Conservation (phyloP, 2,329 filamentous ascomycete species). For the Aspergillus sp. region DNA sequence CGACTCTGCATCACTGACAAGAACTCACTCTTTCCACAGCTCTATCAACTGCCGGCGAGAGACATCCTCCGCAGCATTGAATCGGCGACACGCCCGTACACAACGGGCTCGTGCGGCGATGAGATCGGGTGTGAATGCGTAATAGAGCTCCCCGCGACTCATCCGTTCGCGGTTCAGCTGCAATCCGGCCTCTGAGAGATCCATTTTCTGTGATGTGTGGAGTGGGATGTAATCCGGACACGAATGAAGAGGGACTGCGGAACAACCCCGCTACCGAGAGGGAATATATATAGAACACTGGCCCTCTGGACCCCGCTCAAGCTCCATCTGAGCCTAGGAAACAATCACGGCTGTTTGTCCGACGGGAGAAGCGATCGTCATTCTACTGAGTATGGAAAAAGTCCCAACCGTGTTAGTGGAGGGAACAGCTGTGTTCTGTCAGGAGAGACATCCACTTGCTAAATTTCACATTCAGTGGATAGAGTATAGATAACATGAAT, state of each 20-base stretch:
- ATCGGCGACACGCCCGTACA: constrained; percentile 59
- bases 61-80: constrained; percentile 62
- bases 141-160: constrained; percentile 69
- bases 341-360: no score
- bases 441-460: no score
- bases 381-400: no score
- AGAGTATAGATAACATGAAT: no score
- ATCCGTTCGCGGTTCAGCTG: constrained; percentile 48
- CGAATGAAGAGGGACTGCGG: background rate
- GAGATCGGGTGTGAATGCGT: constrained; percentile 69
- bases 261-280: no score
- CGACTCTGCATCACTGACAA: background rate
- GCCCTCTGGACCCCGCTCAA: no score
- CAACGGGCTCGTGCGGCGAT: constrained; percentile 63
- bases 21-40: constrained; percentile 68
- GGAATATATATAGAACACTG: no score
- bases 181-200: constrained; percentile 15
- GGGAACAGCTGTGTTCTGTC: no score
- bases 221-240: background rate
- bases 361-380: no score
- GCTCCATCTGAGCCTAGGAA: no score
- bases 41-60: constrained; percentile 63
- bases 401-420: no score
- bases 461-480: no score
- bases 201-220: background rate